Base-by-base conservation (phyloP, 164 flowering plant genomes). In the Warburgia ugandensis region DNA sequence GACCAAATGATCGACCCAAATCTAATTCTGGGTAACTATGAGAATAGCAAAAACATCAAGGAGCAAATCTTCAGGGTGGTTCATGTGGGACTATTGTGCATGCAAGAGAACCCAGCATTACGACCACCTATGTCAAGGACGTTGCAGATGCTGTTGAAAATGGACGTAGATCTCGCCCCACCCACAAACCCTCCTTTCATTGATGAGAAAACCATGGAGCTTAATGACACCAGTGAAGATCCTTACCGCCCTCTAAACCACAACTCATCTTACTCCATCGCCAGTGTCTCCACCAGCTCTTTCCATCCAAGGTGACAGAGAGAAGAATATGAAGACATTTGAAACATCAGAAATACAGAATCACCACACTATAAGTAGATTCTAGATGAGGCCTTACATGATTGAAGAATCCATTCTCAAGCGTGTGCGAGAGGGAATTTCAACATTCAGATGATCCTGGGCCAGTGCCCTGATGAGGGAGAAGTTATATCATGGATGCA, bases 81-180 rank as follows among this genome's bases (percentile, higher is more conserved):
- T 19, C 96, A 84, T 26, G 69, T 87, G 50, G 95, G 83, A 41
- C 85, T 91, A 48, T 63, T 87, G 35, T 91, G 97, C 78, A 72
- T 80, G n/a, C 96, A 91, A 68, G 92, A 86, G 69, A 56, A 41
- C 22, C 73, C 81, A 0, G 61, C 81, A 0, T 48, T 84, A 16
- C 52, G 94, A 46, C 97, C 92, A 29, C 64, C 76, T 27, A 91
- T 87, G 89, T 77, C 83, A 2, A 77, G 56, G 65, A 83, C 67
- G 35, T 54, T 91, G 36, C 69, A 67, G 31, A 74, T 91, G 92
- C 75, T 91, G 29, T 60, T 42, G 19, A 77, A 73, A 27, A 73
- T 66, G 43, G 78, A 80, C 0, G 75, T 75, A 33, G 25, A 49
- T 8, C 80, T 79, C 6, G 84, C 90, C 14, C 29, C 73, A 41